Base-by-base conservation (phyloP, 345 rosid species). In the Melaleuca quinquenervia region DNA sequence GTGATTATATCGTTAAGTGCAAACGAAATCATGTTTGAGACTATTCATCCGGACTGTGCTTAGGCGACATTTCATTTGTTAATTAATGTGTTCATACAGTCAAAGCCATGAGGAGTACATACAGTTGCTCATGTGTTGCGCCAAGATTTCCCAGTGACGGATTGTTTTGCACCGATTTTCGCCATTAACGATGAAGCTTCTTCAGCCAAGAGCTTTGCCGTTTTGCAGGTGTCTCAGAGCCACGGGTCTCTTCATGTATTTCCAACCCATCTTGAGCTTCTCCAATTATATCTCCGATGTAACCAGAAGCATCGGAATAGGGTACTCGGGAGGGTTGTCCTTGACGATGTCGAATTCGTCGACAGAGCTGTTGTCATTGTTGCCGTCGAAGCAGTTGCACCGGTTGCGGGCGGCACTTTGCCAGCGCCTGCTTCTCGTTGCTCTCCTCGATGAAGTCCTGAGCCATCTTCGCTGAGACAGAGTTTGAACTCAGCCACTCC, bases 381-480 rank as follows among this genome's bases (percentile, higher is more conserved):
- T 94, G 6, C 95, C 95, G 88, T 94, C 93, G 82, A 97, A 94
- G 97, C 98, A 96, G 86, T 93, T 95, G 93, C 99, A 94, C 88
- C 99, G 93, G 83, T 92, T 92, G 52, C 98, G 93, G 87, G 94
- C 92, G 82, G 93, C 90, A 41, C 92, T 94, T 93, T 6, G 91
- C 91, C 14, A 89, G 45, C 50, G 88, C 51, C 85, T 86, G 96
- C 92, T 94, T 96, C 91, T 95, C 97, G 91, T 91, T 92, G 88
- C 88, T 91, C 64, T 93, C 98, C 86, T 97, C 96, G 13, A 97
- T 94, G 91, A 94, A 95, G 84, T 90, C 95, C 91, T 91, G 98
- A 27, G 95, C 98, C 98, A 96, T 93, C 91, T 95, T 97, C 62
- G 87, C 96, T 87, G 96, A 89, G 85, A 94, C 90, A 13, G 98